These are phyloP conservation scores for Balamuthia mandrillaris DNA, from an alignment of 208 protist species.

Conservation along the genomic window DNA sequence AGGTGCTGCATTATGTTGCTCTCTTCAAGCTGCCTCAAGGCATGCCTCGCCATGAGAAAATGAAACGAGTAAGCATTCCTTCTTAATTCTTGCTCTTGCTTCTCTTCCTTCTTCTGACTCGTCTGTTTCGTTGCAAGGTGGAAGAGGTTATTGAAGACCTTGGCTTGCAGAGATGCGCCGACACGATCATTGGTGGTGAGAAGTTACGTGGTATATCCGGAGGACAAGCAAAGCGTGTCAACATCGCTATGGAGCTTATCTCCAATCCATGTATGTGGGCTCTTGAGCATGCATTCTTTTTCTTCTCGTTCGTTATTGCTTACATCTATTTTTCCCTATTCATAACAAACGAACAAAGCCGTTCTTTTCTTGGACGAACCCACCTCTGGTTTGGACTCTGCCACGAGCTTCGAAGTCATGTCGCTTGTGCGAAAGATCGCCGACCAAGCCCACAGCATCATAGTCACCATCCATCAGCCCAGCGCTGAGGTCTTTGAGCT, in stretches of 20 bases:
- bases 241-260: constrained; percentile 65
- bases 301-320: background rate
- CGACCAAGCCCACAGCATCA: constrained; percentile 43
- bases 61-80: background rate
- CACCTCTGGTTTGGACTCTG: background rate
- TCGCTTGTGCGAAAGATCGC: background rate
- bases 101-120: background rate
- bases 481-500: constrained; percentile 78
- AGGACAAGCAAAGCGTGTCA: constrained; percentile 61
- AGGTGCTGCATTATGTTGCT: constrained; percentile 39
- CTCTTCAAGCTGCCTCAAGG: constrained; percentile 1
- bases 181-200: constrained; percentile 49
- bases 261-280: constrained; percentile 49
- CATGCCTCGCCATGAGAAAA: background rate
- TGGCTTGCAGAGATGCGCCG: background rate
- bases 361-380: constrained; percentile 28
- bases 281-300: too few species aligned
- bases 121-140: background rate
- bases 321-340: too few species aligned
- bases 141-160: constrained; percentile 27
- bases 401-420: background rate
- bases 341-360: too few species aligned
- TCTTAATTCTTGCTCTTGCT: background rate
- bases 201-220: constrained; percentile 59
- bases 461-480: constrained; percentile 92